phyloP scores from a whole-genome alignment of 148 eudicot species.

The Rhododendron ovatum region DNA sequence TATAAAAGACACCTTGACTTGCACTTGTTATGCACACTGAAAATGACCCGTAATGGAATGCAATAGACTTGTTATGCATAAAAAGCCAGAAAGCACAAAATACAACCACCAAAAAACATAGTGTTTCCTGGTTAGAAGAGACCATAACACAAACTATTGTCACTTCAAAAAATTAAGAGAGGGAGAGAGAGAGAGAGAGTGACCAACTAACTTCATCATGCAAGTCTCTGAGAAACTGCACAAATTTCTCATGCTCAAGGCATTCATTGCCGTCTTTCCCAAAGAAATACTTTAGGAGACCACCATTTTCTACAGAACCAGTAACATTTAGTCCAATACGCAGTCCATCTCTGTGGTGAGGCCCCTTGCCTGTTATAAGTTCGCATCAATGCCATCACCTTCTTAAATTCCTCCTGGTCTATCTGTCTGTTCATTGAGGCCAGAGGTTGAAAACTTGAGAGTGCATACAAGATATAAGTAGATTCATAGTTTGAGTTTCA shows the following conservation, averaged over 20 bases:
- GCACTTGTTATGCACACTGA: background rate
- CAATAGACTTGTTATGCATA: background rate
- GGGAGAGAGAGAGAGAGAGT: background rate
- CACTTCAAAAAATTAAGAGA: no score
- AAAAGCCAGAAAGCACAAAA: background rate
- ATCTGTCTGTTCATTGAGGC: constrained; percentile 39
- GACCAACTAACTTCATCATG: constrained; percentile 58
- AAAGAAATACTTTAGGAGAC: constrained; percentile 71
- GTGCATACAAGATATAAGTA: background rate
- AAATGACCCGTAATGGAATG: background rate
- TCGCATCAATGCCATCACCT: constrained; percentile 86
- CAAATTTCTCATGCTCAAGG: constrained; percentile 61
- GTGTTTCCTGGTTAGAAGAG: background rate
- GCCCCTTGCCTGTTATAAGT: constrained; percentile 66
- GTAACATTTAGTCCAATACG: constrained; percentile 57
- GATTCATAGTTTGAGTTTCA: background rate
- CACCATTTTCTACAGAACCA: constrained; percentile 65
- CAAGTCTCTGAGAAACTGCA: constrained; percentile 72
- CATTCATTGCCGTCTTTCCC: constrained; percentile 74
- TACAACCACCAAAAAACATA: background rate
- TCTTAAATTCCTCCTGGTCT: constrained; percentile 81
- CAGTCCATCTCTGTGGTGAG: constrained; percentile 60
- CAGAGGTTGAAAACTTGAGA: background rate
- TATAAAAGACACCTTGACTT: background rate
- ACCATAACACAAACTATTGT: background rate